Base-by-base conservation (phyloP, 2,329 filamentous ascomycete species). In the Chaetoscypha palmicola region DNA sequence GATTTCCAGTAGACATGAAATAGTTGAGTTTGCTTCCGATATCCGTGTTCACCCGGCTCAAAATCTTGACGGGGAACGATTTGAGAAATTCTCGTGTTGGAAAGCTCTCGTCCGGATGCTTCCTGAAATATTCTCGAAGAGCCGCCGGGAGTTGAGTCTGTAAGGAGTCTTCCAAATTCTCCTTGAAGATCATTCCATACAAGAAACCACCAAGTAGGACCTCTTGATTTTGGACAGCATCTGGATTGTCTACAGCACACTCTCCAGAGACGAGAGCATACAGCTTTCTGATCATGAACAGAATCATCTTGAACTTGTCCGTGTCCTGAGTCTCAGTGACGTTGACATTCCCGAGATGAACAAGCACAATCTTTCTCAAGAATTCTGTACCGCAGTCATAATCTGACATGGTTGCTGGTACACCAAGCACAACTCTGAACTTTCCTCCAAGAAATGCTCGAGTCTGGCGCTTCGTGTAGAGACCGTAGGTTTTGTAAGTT, bases 271-370 rank as follows among this genome's bases (percentile, higher is more conserved):
- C 91, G 38, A 98, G 72, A 11, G 90, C 79, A 61, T 98, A 98
- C 23, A 98, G 77, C 66, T 98, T 98, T 52, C 91, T 77, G 58
- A 90, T 86, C 90, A 97, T 97, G 68, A 97, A 94, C 33, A 97
- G 72, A 34, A 97, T 70, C 77, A 95, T 81, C 55, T 85, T 83
- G 69, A 94, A 97, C 66, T 98, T 98, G 71, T 97, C 89, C 34
- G 74, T 74, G 58, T 97, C 83, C 65, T 96, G 86, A 43, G 79
- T 73, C 49, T 89, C 83, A 0, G 86, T 91, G 24, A 95, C 88
- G 52, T 92, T 74, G 52, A 85, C 74, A 55, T 88, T 89, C 45
- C 91, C 91, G 14, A 98, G 72, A 68, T 98, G 91, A 19, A 94
- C 90, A 38, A 97, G 72, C 7, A 96, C 88, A 56, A 98, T 81